These are phyloP conservation scores for Saitozyma sp. DNA, from an alignment of 768 basidiomycete species.

Conservation along the genomic window DNA sequence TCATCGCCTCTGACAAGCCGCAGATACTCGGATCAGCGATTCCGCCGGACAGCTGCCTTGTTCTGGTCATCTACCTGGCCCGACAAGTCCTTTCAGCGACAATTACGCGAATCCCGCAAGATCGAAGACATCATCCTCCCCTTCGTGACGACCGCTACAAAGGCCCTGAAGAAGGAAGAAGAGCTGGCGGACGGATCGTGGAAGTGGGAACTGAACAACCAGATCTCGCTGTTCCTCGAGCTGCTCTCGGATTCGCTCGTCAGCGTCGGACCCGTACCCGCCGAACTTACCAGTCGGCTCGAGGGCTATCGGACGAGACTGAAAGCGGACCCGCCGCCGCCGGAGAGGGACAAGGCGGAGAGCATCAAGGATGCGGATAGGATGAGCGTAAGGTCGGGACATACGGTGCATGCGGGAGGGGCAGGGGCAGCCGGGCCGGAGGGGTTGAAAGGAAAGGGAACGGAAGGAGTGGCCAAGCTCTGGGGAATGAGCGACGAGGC, in stretches of 20 bases:
- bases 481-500: conserved; percentile 21
- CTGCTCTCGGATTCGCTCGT: conserved; percentile 78
- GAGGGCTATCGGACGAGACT: conserved; percentile 76
- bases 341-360: background rate
- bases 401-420: background rate
- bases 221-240: conserved; percentile 83
- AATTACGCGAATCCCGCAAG: conserved; percentile 94
- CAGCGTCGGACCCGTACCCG: conserved; percentile 71
- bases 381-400: background rate
- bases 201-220: conserved; percentile 89
- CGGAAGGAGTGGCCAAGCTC: conserved; percentile 18
- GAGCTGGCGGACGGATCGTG: conserved; percentile 79
- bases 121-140: conserved; percentile 95
- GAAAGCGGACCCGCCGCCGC: conserved; percentile 65
- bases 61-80: conserved; percentile 83
- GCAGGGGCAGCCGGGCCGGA: background rate
- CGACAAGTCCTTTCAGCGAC: conserved; percentile 77
- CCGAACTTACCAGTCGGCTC: conserved; percentile 76
- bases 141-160: conserved; percentile 88
- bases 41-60: conserved; percentile 83
- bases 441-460: conserved; percentile 12
- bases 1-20: background rate
- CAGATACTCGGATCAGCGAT: conserved; percentile 86
- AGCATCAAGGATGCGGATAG: background rate
- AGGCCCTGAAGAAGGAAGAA: conserved; percentile 84